These are phyloP conservation scores for Musa balbisiana DNA, from an alignment of 202 grass and related monocot genomes.

Conservation along the genomic window DNA sequence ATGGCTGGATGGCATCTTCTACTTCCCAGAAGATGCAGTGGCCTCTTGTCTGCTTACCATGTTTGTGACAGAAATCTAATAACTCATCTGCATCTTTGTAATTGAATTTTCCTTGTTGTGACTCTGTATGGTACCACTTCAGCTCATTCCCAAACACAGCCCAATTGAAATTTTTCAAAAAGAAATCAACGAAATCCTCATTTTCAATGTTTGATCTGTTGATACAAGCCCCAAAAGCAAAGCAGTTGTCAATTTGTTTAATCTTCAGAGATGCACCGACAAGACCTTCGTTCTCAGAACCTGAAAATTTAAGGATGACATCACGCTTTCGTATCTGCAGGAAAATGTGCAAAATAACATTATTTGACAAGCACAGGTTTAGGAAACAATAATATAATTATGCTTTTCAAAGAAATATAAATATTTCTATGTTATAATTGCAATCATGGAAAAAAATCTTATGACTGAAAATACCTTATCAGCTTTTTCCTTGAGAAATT, in stretches of 20 bases:
- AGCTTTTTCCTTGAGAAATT: conserved; percentile 76
- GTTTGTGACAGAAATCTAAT: conserved; percentile 67
- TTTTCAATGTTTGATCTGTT: conserved; percentile 69
- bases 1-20: conserved; percentile 65
- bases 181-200: conserved; percentile 79
- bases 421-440: neutral
- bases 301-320: conserved; percentile 57
- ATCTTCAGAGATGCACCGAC: conserved; percentile 51
- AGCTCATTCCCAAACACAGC: conserved; percentile 94
- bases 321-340: conserved; percentile 77
- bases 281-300: conserved; percentile 33
- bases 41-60: conserved; percentile 65
- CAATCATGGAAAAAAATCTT: conserved; percentile 1
- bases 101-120: conserved; percentile 63
- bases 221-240: conserved; percentile 88
- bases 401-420: neutral
- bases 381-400: conserved; percentile 11
- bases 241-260: conserved; percentile 66
- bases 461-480: conserved; percentile 45
- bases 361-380: conserved; percentile 17
- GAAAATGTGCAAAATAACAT: neutral
- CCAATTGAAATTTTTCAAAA: conserved; percentile 98
- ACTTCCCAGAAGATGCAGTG: conserved; percentile 99
- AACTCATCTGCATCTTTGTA: conserved; percentile 91
- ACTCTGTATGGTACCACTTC: conserved; percentile 94